Percentiles rank a stretch among this genome's conserved stretches.
phyloP scores from a whole-genome alignment of 225 moss, liverwort and hornwort genomes.

The Asterella californica region DNA sequence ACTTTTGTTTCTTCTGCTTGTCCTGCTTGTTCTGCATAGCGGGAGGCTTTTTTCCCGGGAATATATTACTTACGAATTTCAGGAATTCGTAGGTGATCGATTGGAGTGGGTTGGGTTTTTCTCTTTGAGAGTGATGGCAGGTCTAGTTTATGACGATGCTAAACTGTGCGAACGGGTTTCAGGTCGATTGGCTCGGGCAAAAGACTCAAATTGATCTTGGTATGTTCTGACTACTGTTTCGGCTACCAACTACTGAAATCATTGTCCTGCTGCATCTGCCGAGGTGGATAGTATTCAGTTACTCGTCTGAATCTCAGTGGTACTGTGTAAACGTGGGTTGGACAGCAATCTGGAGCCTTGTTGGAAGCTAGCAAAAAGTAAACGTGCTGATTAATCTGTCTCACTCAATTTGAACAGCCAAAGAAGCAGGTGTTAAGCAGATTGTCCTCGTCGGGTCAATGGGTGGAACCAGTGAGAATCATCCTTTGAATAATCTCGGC shows the following conservation, averaged over 20 bases:
- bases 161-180: neutral
- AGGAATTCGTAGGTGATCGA: neutral
- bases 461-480: conserved; percentile 72
- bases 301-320: neutral
- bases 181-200: conserved; percentile 88
- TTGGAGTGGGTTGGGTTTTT: neutral
- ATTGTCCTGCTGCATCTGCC: neutral
- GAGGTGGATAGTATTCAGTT: neutral
- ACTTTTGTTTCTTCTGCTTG: too few relatives aligned
- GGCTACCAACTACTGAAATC: neutral
- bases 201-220: conserved; percentile 80
- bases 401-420: conserved; percentile 38
- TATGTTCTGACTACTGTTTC: conserved; percentile 11
- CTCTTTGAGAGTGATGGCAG: neutral
- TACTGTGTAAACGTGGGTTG: too few relatives aligned
- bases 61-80: too few relatives aligned
- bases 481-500: conserved; percentile 68
- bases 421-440: conserved; percentile 74
- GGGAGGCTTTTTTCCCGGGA: too few relatives aligned
- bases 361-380: too few relatives aligned
- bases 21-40: too few relatives aligned
- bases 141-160: neutral
- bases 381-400: neutral
- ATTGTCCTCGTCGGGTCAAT: conserved; percentile 89
- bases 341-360: too few relatives aligned